These are phyloP conservation scores for Nakazawaea populi DNA, from an alignment of 805 yeast species.

Conservation along the genomic window DNA sequence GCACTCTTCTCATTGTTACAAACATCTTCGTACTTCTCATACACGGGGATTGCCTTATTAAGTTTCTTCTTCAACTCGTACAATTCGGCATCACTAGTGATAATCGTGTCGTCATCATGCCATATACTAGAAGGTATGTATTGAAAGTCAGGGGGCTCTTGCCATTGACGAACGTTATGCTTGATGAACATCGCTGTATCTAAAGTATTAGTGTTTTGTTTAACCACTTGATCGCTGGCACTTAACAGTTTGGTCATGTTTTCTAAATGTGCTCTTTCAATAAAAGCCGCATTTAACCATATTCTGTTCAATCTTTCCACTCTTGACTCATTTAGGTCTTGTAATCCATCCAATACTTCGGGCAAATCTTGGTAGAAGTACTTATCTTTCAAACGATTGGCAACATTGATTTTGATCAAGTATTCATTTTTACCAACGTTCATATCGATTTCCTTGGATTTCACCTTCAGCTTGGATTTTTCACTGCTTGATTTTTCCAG, in stretches of 20 bases:
- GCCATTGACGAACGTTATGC: slow-evolving; percentile 75
- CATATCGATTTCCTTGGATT: slow-evolving; percentile 73
- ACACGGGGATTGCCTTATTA: slow-evolving; percentile 31
- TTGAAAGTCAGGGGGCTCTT: slow-evolving; percentile 79
- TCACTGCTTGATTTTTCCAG: slow-evolving; percentile 50
- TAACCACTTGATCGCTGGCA: slow-evolving; percentile 48
- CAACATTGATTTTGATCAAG: slow-evolving; percentile 71
- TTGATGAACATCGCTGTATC: slow-evolving; percentile 90
- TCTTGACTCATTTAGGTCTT: slow-evolving; percentile 76
- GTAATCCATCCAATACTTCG: slow-evolving; percentile 78
- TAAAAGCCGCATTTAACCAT: slow-evolving; percentile 51
- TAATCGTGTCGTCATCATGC: slow-evolving; percentile 89
- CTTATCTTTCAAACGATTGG: slow-evolving; percentile 89
- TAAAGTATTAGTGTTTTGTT: slow-evolving; percentile 63
- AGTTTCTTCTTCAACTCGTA: slow-evolving; percentile 48
- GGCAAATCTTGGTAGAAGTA: slow-evolving; percentile 91
- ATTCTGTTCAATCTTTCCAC: slow-evolving; percentile 66
- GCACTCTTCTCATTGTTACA: slow-evolving; percentile 46
- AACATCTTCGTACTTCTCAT: slow-evolving; percentile 32
- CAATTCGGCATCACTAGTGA: slow-evolving; percentile 53
- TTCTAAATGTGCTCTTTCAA: slow-evolving; percentile 48
- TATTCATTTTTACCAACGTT: slow-evolving; percentile 81
- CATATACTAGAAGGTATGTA: slow-evolving; percentile 88
- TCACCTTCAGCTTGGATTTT: slow-evolving; percentile 44
- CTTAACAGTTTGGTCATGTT: slow-evolving; percentile 37